Conservation (phyloP, 2,329 filamentous ascomycete genomes). For the Hymenoscyphus salicellus region DNA sequence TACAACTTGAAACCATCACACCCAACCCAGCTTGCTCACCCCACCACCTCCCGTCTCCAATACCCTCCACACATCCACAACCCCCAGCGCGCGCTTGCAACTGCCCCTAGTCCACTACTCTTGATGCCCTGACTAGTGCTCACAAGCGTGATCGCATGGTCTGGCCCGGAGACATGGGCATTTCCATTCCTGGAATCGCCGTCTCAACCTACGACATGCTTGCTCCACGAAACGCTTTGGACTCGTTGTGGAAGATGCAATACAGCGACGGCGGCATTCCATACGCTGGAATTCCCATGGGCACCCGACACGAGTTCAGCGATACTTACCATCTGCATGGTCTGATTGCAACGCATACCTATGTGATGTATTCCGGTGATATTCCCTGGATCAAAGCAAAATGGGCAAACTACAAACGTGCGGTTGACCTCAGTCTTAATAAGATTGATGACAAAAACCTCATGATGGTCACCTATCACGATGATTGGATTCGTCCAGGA, state of each 20-base stretch:
- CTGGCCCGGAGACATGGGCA: conserved; percentile 62
- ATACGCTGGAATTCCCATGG: conserved; percentile 50
- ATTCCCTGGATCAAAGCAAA: conserved; percentile 45
- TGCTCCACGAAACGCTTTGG: conserved; percentile 48
- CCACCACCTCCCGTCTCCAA: too few species aligned
- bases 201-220: conserved; percentile 44
- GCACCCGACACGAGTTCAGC: conserved; percentile 42
- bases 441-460: conserved; percentile 44
- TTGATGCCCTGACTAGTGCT: too few species aligned
- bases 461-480: conserved; percentile 26
- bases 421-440: conserved; percentile 44
- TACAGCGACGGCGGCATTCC: conserved; percentile 45
- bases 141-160: conserved; percentile 59
- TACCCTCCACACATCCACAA: too few species aligned
- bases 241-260: conserved; percentile 44
- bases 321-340: conserved; percentile 60
- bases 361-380: conserved; percentile 57
- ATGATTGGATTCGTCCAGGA: conserved; percentile 34
- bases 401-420: conserved; percentile 49
- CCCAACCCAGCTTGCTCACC: conserved; percentile 38
- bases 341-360: conserved; percentile 57
- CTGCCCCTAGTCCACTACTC: too few species aligned
- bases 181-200: conserved; percentile 46
- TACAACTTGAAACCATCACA: conserved; percentile 44
- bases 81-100: conserved; percentile 52